A percentile compares a stretch with the other conserved stretches of the same genome.
Evolutionary conservation across 306 rosid genomes (phyloP).

Genomic region (Gleditsia sinensis): DNA sequence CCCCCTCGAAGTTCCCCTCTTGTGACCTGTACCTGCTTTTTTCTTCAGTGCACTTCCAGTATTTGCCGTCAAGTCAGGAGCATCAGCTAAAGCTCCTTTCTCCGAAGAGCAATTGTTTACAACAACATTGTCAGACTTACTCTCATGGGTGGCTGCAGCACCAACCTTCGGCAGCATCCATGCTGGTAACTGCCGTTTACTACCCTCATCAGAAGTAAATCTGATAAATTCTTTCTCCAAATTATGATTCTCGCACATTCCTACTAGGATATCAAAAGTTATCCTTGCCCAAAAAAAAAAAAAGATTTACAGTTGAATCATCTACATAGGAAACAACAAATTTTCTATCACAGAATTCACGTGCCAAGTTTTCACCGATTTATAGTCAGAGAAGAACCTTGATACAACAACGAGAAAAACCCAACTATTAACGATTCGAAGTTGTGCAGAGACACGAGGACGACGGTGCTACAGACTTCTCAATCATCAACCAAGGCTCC

Average conservation of each 20-base stretch:
- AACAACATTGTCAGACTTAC: slow-evolving; percentile 39
- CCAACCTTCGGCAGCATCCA: slow-evolving; percentile 71
- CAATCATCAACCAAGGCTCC: no score
- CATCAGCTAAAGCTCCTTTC: slow-evolving; percentile 29
- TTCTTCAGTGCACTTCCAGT: slow-evolving; percentile 1
- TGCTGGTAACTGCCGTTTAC: slow-evolving; percentile 62
- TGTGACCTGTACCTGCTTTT: slow-evolving; percentile 25
- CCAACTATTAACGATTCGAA: not conserved
- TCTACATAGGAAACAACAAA: not conserved
- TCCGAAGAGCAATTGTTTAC: slow-evolving; percentile 27
- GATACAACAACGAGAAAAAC: not conserved
- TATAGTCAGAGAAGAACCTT: not conserved
- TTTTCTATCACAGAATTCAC: not conserved
- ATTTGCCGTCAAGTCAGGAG: slow-evolving; percentile 22
- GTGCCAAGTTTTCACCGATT: not conserved
- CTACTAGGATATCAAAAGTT: not conserved
- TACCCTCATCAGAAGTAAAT: slow-evolving; percentile 45
- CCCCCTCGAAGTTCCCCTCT: slow-evolving; percentile 39
- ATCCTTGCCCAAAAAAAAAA: not conserved
- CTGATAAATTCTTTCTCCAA: slow-evolving; percentile 31
- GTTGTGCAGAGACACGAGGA: not conserved
- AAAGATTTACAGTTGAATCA: slow-evolving; percentile 11
- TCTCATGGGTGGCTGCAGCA: slow-evolving; percentile 38
- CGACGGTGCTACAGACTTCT: not conserved
- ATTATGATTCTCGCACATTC: slow-evolving; percentile 13